Evolutionary conservation across 2,329 filamentous ascomycete genomes (phyloP).

Genomic region (Colletotrichum kahawae): DNA sequence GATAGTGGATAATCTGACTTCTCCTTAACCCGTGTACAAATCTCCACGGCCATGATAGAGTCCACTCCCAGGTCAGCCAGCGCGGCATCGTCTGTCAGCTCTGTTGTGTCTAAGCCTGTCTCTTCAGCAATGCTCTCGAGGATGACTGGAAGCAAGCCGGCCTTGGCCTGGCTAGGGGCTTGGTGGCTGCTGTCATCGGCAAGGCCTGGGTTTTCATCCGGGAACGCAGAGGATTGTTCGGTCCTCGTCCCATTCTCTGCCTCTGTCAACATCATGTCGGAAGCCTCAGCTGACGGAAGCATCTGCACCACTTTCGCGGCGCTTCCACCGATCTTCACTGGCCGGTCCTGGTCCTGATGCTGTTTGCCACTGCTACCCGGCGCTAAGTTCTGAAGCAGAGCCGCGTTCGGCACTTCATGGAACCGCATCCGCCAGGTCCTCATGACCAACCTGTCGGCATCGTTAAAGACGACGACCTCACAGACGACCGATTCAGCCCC

Average conservation of each 20-base stretch:
- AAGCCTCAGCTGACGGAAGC: rapidly evolving
- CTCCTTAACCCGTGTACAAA: background rate
- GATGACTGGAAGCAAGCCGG: background rate
- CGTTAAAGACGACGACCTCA: background rate
- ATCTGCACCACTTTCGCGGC: background rate
- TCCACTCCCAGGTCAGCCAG: background rate
- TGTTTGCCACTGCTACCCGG: background rate
- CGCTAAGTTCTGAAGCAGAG: background rate
- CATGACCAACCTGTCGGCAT: background rate
- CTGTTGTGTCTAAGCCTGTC: background rate
- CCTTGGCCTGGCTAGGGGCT: background rate
- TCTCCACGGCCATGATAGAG: background rate
- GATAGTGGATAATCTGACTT: background rate
- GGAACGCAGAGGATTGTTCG: background rate
- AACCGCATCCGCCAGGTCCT: background rate
- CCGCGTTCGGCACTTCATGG: background rate
- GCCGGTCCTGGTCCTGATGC: background rate
- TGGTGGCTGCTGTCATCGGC: background rate
- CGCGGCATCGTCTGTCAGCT: background rate
- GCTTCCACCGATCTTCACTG: background rate
- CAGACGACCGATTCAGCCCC: background rate
- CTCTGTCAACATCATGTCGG: background rate
- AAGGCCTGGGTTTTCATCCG: background rate
- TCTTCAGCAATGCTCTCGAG: background rate
- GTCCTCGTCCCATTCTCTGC: background rate